These are phyloP conservation scores for Triadica sebifera DNA, from an alignment of 345 rosid species.

Conservation along the genomic window DNA sequence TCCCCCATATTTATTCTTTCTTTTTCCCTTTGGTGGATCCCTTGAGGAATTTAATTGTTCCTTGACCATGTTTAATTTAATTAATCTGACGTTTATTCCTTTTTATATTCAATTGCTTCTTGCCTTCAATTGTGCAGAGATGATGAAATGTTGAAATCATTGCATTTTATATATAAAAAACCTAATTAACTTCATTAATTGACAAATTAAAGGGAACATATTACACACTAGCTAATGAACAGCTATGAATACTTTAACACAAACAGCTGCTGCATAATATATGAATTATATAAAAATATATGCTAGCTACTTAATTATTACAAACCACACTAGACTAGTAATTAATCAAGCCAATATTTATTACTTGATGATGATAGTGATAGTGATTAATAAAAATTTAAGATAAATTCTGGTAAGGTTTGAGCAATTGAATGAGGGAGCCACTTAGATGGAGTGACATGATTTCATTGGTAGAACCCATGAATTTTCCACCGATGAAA, in stretches of 20 bases:
- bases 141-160: neutral
- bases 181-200: constrained; percentile 34
- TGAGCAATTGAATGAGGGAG: constrained; percentile 31
- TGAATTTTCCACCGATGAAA: constrained; percentile 37
- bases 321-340: constrained; percentile 25
- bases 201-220: constrained; percentile 18
- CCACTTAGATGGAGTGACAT: constrained; percentile 49
- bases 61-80: too few relatives aligned
- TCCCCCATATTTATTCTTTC: neutral
- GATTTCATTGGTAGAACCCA: constrained; percentile 44
- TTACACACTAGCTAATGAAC: constrained; percentile 34
- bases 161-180: neutral
- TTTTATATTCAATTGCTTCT: neutral
- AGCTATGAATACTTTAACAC: constrained; percentile 15
- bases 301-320: too few relatives aligned
- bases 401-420: constrained; percentile 23
- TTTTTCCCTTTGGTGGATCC: constrained; percentile 3
- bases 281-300: constrained; percentile 16
- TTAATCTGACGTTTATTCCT: neutral
- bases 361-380: constrained; percentile 15
- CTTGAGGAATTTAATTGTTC: neutral
- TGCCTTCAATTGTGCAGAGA: neutral
- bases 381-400: neutral
- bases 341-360: constrained; percentile 32
- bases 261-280: constrained; percentile 23